phyloP scores from a whole-genome alignment of 23 red algal species.

The Gracilariopsis chorda region DNA sequence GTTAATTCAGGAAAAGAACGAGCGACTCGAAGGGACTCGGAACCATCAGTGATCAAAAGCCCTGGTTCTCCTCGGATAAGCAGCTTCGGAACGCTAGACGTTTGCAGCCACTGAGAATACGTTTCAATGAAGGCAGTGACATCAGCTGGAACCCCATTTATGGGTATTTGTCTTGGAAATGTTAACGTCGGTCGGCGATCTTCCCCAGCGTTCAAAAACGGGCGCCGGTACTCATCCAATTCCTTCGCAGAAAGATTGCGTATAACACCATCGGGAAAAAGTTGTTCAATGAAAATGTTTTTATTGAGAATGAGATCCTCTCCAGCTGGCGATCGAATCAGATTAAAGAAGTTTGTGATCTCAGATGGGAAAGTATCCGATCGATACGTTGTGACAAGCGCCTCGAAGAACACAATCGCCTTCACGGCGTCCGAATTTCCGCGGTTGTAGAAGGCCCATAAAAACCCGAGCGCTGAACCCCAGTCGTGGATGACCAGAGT shows the following conservation, averaged over 20 bases:
- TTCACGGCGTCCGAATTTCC: neutral
- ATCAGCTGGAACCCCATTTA: conserved; percentile 18
- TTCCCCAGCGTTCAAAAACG: conserved; percentile 38
- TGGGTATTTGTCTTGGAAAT: conserved; percentile 10
- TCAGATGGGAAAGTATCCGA: neutral
- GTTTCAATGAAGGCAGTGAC: neutral
- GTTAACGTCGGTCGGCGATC: conserved; percentile 31
- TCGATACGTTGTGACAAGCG: neutral
- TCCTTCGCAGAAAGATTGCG: neutral
- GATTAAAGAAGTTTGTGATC: neutral
- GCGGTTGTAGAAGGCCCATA: conserved; percentile 40
- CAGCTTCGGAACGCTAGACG: conserved; percentile 24
- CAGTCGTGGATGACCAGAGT: conserved; percentile 52
- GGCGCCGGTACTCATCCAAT: conserved; percentile 23
- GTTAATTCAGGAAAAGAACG: neutral
- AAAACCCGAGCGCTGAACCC: conserved; percentile 39
- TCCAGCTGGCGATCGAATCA: conserved; percentile 15
- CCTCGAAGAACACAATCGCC: conserved; percentile 35
- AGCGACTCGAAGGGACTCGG: neutral
- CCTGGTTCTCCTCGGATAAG: conserved; percentile 39
- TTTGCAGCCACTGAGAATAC: conserved; percentile 38
- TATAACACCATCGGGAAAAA: neutral
- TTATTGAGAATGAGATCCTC: conserved; percentile 25
- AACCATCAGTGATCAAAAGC: conserved; percentile 4
- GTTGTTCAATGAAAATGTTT: conserved; percentile 6